Evolutionary conservation across 2,329 filamentous ascomycete species (phyloP), one percentile per base, ranked within the genome.

Genomic region (Periconia digitata): DNA sequence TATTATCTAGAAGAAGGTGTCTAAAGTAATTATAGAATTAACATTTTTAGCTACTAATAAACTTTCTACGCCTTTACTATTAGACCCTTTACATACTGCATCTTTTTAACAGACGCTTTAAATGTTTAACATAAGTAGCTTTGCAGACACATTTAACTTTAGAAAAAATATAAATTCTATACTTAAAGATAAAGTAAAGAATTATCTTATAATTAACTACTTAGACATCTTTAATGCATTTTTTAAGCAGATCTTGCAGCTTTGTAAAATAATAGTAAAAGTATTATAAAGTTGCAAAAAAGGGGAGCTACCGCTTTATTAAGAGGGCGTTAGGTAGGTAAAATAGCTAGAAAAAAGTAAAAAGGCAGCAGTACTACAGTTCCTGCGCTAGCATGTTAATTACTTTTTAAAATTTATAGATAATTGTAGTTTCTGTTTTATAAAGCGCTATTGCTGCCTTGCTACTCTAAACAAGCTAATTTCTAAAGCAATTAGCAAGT

Each of bases 281-380:
- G 40, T 47, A 41, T 36, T 50, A 20, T 23, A 50, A 36, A 44
- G 44, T 36, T 47, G 40, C 24, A 47, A 47, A 44, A 39, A 44
- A 12, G 34, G 40, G 18, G 44, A 50, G 1, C 20, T 18, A 18
- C 48, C 48, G 40, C 40, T 47, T 18, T 50, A 47, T 41, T 35
- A 47, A 47, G 48, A 47, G 27, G 37, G 38, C 18, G 23, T 43
- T 17, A 56, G 66, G 21, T 70, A 60, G 67, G 36, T 40, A 12
- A 54, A 56, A 35, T 72, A 63, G 66, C 64, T 60, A 32, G 34
- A 51, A 40, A 50, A 45, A 37, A 54, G 62, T 22, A 50, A 63
- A 18, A 55, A 70, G 44, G 49, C 55, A 40, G 46, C 54, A 32
- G 58, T 68, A 13, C 51, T 71, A 21, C 34, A 47, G 20, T 47